These are phyloP conservation scores for Ormosia semicastrata DNA, from an alignment of 306 rosid genomes.

Conservation along the genomic window DNA sequence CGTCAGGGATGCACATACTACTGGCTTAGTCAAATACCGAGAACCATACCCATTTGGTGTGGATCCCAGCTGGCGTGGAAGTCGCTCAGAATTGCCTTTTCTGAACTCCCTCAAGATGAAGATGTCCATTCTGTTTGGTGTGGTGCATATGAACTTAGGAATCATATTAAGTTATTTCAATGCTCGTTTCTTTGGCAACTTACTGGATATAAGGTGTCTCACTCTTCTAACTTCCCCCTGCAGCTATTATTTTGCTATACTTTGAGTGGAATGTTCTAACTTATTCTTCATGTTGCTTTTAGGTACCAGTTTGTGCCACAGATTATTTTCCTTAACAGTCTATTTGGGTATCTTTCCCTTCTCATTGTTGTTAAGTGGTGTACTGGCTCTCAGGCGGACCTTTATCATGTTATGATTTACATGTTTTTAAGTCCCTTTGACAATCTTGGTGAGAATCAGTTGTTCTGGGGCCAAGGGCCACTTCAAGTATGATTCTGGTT, in stretches of 20 bases:
- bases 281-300: conserved; percentile 30
- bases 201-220: conserved; percentile 66
- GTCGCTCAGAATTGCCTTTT: conserved; percentile 81
- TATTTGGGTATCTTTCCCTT: conserved; percentile 92
- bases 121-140: conserved; percentile 82
- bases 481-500: conserved; percentile 64
- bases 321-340: conserved; percentile 80
- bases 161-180: conserved; percentile 80
- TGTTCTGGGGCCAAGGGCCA: conserved; percentile 92
- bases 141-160: conserved; percentile 87
- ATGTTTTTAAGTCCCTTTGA: conserved; percentile 92
- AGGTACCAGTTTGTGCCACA: conserved; percentile 96
- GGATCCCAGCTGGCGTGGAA: conserved; percentile 97
- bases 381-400: conserved; percentile 87
- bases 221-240: conserved; percentile 3
- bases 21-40: conserved; percentile 68
- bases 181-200: conserved; percentile 67
- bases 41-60: conserved; percentile 92
- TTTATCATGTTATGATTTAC: conserved; percentile 94
- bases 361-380: conserved; percentile 90
- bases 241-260: conserved; percentile 11
- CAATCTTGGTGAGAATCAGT: conserved; percentile 78
- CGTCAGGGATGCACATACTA: conserved; percentile 65
- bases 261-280: conserved; percentile 15
- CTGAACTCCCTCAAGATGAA: conserved; percentile 92